Evolutionary conservation across 805 yeast genomes (phyloP).

Genomic region (Candida glaebosa): DNA sequence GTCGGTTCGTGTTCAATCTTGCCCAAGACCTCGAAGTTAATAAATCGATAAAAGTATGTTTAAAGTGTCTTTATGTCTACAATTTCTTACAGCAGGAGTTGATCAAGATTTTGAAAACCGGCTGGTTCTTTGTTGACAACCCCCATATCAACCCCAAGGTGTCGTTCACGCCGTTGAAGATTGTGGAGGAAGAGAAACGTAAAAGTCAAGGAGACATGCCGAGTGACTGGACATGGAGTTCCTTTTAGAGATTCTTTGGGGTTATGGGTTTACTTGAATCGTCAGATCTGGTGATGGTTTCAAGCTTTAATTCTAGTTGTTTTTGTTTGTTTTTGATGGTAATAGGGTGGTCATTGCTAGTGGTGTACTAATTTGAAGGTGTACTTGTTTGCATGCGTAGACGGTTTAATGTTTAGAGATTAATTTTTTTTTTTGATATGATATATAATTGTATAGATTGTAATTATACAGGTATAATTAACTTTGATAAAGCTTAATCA

Average conservation of each 20-base stretch:
- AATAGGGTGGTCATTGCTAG: not conserved
- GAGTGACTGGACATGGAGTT: constrained; percentile 53
- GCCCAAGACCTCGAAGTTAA: not conserved
- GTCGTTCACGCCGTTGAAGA: not conserved
- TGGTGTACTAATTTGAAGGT: not conserved
- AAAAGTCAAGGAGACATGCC: constrained; percentile 19
- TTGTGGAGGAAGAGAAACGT: constrained; percentile 2
- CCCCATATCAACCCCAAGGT: constrained; percentile 2
- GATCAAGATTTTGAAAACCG: not conserved
- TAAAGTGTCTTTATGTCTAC: constrained; percentile 1
- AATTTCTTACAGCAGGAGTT: constrained; percentile 2
- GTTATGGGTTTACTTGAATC: not conserved
- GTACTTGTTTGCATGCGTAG: constrained; percentile 1
- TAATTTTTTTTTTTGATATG: no score
- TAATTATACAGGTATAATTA: no score
- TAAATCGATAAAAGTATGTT: not conserved
- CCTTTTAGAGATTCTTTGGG: constrained; percentile 27
- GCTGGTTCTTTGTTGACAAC: constrained; percentile 3
- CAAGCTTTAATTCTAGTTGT: not conserved
- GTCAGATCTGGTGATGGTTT: not conserved
- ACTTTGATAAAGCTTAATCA: no score
- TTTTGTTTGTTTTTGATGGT: not conserved
- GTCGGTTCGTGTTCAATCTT: not conserved
- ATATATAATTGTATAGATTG: not conserved
- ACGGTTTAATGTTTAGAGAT: constrained; percentile 1